Evolutionary conservation across 2,329 filamentous ascomycete genomes (phyloP), one percentile per base, ranked within the genome.

Genomic region (Exophiala sideris): DNA sequence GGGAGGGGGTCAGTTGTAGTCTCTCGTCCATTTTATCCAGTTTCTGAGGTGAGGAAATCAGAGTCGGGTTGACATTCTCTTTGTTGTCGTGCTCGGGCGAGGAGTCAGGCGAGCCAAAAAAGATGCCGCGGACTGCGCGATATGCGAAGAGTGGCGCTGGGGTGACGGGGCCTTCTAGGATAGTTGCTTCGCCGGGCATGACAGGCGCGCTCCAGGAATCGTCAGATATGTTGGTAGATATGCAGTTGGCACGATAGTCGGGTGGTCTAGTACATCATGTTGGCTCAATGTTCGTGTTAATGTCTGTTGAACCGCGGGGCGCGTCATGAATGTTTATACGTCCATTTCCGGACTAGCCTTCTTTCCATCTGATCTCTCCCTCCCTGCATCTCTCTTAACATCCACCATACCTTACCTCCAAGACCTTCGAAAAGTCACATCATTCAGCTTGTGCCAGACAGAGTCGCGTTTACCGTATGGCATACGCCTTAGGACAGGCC

Each of bases 91-190:
- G 70, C 29, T 79, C 74, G 38, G 51, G 52, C 8, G 52, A 54
- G 9, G 77, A 76, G 18, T 78, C 77, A 11, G 83, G 83, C 0
- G 83, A 86, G 21, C 83, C 83, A 69, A 84, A 86, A 52, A 87
- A 70, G 40, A 82, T 80, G 57, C 83, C 81, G 63, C 82, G 84
- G 69, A 86, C 84, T 12, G 84, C 84, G 64, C 84, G 83, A 52
- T 85, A 79, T 14, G 83, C 83, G 66, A 87, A 87, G 18, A 86
- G 76, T 44, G 83, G 83, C 44, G 83, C 84, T 7, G 84, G 84
- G 1, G 84, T 86, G 60, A 85, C 81, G 46, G 82, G 83, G 5
- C 79, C 72, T 39, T 85, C 82, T 54, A 78, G 65, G 54, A 73
- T 70, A 39, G 70, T 72, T n/a, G 58, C 56, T 10, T 64, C 49